Conservation (phyloP, 495 filamentous ascomycete species). For the Tuber calosporum region DNA sequence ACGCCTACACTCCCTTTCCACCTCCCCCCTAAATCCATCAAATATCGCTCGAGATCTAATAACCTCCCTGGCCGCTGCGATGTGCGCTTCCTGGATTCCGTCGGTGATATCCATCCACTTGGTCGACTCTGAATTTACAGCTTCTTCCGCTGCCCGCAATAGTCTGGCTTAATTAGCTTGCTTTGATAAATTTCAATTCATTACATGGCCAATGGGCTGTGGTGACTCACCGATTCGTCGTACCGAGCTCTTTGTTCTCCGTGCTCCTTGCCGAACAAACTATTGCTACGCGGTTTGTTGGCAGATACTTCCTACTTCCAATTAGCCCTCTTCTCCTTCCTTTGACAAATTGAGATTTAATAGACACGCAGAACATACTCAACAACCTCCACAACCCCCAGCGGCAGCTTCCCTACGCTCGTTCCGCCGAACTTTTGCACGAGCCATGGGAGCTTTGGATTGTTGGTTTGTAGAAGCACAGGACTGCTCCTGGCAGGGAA, state of each 20-base stretch:
- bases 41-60: conserved; percentile 57
- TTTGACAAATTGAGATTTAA: not conserved
- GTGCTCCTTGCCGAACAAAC: conserved; percentile 88
- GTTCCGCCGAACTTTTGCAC: conserved; percentile 82
- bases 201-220: conserved; percentile 7
- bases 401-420: conserved; percentile 61
- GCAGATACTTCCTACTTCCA: conserved; percentile 49
- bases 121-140: conserved; percentile 54
- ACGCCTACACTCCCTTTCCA: conserved; percentile 61
- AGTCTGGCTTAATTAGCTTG: conserved; percentile 48
- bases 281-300: conserved; percentile 64
- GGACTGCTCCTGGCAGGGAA: not conserved
- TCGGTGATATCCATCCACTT: conserved; percentile 63
- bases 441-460: conserved; percentile 50
- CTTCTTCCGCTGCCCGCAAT: conserved; percentile 59
- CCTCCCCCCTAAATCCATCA: conserved; percentile 51
- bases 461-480: not conserved
- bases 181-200: conserved; percentile 5
- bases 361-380: conserved; percentile 48
- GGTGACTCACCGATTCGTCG: conserved; percentile 80
- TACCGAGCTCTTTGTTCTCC: conserved; percentile 81
- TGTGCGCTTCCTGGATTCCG: conserved; percentile 66
- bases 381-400: conserved; percentile 67
- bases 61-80: conserved; percentile 56
- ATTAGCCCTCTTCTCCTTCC: conserved; percentile 5